Percentiles rank a stretch among this genome's conserved stretches.
Conservation (phyloP, 306 rosid genomes). For the Prunus padus region DNA sequence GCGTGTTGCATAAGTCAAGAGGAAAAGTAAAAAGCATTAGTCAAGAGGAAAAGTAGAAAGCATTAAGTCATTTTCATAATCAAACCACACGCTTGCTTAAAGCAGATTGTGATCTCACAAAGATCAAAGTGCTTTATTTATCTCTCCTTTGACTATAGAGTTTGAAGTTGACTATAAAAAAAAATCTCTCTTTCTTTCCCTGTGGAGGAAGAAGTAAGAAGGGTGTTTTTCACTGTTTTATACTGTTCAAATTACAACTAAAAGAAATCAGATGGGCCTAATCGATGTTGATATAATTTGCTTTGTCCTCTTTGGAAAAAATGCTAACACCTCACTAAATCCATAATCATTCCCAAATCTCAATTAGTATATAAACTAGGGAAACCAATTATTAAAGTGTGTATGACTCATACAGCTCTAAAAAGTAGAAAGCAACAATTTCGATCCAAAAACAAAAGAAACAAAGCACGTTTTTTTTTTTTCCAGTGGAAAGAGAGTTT, state of each 20-base stretch:
- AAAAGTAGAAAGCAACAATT: neutral
- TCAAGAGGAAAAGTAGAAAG: neutral
- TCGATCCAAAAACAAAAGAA: neutral
- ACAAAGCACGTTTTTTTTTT: neutral
- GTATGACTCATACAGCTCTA: neutral
- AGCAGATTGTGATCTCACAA: neutral
- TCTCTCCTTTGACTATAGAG: neutral
- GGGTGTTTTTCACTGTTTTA: too few relatives aligned
- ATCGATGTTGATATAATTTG: neutral
- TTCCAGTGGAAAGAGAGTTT: neutral
- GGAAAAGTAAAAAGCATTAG: neutral
- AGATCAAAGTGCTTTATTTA: neutral
- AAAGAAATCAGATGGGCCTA: neutral
- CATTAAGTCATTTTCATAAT: conserved; percentile 15
- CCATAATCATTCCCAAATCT: neutral
- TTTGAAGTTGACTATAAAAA: too few relatives aligned
- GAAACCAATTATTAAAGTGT: neutral
- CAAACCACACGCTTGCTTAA: neutral
- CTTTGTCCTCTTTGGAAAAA: neutral
- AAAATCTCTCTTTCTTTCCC: neutral
- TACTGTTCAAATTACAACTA: too few relatives aligned
- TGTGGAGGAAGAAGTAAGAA: neutral
- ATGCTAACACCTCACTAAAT: neutral
- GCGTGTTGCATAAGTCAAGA: conserved; percentile 17
- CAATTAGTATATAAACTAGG: neutral